Percentiles rank a stretch among this genome's conserved stretches.
These are phyloP conservation scores for Dactylellina cionopaga DNA, from an alignment of 2,329 filamentous ascomycete species.

Conservation along the genomic window DNA sequence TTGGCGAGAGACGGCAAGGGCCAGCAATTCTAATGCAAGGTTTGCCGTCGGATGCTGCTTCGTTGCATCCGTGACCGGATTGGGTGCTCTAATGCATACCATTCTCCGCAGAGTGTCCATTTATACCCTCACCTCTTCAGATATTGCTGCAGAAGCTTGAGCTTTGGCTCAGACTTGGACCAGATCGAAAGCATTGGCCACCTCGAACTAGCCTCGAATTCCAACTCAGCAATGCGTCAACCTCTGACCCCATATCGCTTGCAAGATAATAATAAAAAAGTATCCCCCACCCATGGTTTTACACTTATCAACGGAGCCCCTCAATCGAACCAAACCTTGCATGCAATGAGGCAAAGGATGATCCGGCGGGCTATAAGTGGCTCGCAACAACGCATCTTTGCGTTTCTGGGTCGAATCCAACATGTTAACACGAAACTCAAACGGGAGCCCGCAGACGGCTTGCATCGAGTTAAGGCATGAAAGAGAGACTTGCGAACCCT, in stretches of 20 bases:
- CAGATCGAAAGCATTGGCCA: not conserved
- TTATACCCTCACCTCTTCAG: too few relatives aligned
- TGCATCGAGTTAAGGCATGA: constrained; percentile 16
- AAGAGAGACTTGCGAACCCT: constrained; percentile 5
- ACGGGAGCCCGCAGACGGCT: constrained; percentile 11
- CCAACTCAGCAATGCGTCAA: constrained; percentile 34
- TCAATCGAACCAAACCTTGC: too few relatives aligned
- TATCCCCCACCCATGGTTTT: too few relatives aligned
- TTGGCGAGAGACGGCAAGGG: constrained; percentile 9
- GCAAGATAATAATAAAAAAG: not conserved
- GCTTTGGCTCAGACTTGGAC: not conserved
- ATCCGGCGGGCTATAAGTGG: not conserved
- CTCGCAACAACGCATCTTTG: constrained; percentile 30
- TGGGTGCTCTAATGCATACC: constrained; percentile 8
- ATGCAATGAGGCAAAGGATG: not conserved
- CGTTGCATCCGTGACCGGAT: constrained; percentile 32
- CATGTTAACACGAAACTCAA: not conserved
- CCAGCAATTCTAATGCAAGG: constrained; percentile 16
- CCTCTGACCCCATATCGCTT: not conserved
- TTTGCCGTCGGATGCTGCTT: constrained; percentile 36
- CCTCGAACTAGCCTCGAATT: not conserved
- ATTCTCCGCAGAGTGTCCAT: not conserved
- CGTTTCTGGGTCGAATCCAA: constrained; percentile 23
- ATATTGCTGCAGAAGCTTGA: constrained; percentile 10
- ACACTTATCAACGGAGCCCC: too few relatives aligned